These are phyloP conservation scores for Mortierella sp. DNA, from an alignment of 371 early-diverging fungal genomes.

Conservation along the genomic window DNA sequence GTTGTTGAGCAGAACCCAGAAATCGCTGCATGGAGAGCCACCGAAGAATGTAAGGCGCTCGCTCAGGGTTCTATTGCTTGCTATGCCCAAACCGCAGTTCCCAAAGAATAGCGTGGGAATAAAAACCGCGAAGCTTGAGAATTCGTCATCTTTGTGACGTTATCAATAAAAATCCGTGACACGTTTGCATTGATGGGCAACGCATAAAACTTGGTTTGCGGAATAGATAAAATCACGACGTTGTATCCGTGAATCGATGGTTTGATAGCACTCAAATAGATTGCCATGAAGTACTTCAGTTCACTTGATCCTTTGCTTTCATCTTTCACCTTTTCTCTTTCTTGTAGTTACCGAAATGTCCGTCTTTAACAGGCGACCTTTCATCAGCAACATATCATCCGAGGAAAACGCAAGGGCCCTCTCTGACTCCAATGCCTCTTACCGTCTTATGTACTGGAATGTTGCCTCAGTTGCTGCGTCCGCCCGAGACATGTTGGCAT, in stretches of 20 bases:
- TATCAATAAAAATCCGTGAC: too few relatives aligned
- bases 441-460: slow-evolving; percentile 30
- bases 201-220: too few relatives aligned
- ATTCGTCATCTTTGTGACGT: too few relatives aligned
- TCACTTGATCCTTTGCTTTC: too few relatives aligned
- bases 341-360: too few relatives aligned
- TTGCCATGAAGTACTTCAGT: too few relatives aligned
- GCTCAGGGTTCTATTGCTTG: slow-evolving; percentile 3
- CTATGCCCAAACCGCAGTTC: slow-evolving; percentile 16
- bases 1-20: slow-evolving; percentile 19
- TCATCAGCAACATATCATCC: slow-evolving; percentile 8
- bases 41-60: slow-evolving; percentile 19
- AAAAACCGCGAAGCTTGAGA: too few relatives aligned
- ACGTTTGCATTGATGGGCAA: too few relatives aligned
- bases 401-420: slow-evolving; percentile 22
- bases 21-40: slow-evolving; percentile 29
- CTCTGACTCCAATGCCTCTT: slow-evolving; percentile 7
- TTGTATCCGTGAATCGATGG: too few relatives aligned
- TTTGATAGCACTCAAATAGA: too few relatives aligned
- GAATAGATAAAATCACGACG: too few relatives aligned
- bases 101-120: slow-evolving; percentile 7
- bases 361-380: slow-evolving; percentile 6
- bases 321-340: too few relatives aligned
- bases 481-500: slow-evolving; percentile 35
- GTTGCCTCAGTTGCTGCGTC: slow-evolving; percentile 27